These are phyloP conservation scores for Gloeophyllum trabeum DNA, from an alignment of 768 basidiomycete genomes.

Conservation along the genomic window DNA sequence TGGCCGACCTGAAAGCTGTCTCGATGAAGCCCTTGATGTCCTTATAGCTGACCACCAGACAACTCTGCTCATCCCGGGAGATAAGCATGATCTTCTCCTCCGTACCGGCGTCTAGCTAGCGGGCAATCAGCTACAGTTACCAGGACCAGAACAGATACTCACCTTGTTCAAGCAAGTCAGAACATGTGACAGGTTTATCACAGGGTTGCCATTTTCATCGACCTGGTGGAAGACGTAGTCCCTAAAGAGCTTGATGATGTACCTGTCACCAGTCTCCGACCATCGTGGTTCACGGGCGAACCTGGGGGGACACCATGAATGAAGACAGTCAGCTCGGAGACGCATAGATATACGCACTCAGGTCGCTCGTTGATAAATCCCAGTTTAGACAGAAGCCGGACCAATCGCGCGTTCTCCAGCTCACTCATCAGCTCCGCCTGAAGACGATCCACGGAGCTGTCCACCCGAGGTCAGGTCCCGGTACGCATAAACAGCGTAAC, in stretches of 20 bases:
- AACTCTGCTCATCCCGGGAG: constrained; percentile 91
- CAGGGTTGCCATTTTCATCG: constrained; percentile 80
- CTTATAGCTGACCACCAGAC: constrained; percentile 86
- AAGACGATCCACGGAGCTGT: constrained; percentile 68
- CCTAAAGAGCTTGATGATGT: constrained; percentile 95
- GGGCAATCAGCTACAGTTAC: neutral
- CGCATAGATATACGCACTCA: constrained; percentile 48
- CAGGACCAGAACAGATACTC: constrained; percentile 9
- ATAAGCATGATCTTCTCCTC: constrained; percentile 95
- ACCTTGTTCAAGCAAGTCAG: constrained; percentile 92
- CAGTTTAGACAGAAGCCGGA: constrained; percentile 84
- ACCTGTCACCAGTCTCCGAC: constrained; percentile 97
- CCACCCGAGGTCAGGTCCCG: neutral
- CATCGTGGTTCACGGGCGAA: constrained; percentile 93
- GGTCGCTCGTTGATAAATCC: constrained; percentile 99
- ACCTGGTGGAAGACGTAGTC: constrained; percentile 98
- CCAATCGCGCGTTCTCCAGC: constrained; percentile 87
- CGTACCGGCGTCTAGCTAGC: constrained; percentile 80
- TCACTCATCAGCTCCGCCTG: constrained; percentile 81
- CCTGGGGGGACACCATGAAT: constrained; percentile 24
- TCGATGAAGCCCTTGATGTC: constrained; percentile 84
- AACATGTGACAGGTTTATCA: constrained; percentile 86
- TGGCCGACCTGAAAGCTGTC: constrained; percentile 66
- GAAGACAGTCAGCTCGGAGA: neutral
- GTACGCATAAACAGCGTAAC: constrained; percentile 1